Percentiles rank a stretch among this genome's conserved stretches.
These are phyloP conservation scores for Massarina eburnea DNA, from an alignment of 2,329 filamentous ascomycete genomes.

Conservation along the genomic window DNA sequence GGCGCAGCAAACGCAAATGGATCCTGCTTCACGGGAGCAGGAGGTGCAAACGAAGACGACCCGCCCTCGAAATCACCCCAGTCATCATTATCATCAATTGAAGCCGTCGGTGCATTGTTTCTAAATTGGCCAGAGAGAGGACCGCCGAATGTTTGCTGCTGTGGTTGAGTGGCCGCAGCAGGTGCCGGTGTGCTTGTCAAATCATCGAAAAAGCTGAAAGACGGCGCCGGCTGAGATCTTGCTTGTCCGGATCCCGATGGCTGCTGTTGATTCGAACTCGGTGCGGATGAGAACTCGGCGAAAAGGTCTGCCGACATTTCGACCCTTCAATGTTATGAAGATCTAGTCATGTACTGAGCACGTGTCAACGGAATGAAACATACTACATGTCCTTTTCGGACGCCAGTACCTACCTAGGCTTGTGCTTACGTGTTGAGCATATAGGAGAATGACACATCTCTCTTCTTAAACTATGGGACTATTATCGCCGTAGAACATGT, in stretches of 20 bases:
- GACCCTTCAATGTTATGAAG: too few species aligned
- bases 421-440: too few species aligned
- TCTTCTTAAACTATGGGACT: too few species aligned
- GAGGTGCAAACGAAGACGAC: constrained; percentile 11
- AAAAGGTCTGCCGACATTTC: constrained; percentile 44
- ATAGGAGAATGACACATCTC: too few species aligned
- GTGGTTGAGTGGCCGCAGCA: constrained; percentile 14
- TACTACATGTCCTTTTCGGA: too few species aligned
- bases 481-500: too few species aligned
- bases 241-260: constrained; percentile 1
- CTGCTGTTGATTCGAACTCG: constrained; percentile 17
- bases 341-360: too few species aligned
- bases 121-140: not conserved
- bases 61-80: constrained; percentile 46
- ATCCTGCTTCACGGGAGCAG: constrained; percentile 15
- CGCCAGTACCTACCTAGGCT: too few species aligned
- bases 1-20: constrained; percentile 18
- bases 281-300: constrained; percentile 32
- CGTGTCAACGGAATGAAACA: too few species aligned
- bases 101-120: not conserved
- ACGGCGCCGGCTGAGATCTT: constrained; percentile 13
- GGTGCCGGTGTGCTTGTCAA: constrained; percentile 19
- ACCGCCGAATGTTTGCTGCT: constrained; percentile 12
- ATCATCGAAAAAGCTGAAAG: constrained; percentile 41
- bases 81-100: constrained; percentile 36